Evolutionary conservation across 2,329 filamentous ascomycete species (phyloP).

Genomic region (Plenodomus biglobosus): DNA sequence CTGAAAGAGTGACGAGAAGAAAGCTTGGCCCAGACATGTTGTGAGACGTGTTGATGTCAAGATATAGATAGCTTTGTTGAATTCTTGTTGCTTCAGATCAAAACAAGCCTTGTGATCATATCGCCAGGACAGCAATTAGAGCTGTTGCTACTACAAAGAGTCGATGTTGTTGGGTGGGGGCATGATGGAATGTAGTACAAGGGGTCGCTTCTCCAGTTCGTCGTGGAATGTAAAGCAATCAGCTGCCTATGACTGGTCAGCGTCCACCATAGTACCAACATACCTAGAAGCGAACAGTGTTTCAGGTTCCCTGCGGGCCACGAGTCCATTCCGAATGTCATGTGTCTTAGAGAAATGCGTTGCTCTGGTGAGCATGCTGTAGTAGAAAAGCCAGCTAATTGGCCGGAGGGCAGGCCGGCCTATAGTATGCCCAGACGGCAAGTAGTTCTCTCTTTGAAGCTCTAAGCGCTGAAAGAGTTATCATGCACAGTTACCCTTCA

Average conservation of each 20-base stretch:
- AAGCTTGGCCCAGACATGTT: constrained; percentile 21
- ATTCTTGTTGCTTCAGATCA: constrained; percentile 20
- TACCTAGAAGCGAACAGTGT: not conserved
- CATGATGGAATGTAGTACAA: constrained; percentile 9
- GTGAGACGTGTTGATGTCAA: constrained; percentile 16
- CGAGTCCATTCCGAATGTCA: not conserved
- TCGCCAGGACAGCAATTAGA: not conserved
- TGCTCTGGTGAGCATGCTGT: not conserved
- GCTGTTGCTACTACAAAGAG: not conserved
- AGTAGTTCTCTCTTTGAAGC: constrained; percentile 39
- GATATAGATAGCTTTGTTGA: constrained; percentile 23
- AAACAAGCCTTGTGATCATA: constrained; percentile 15
- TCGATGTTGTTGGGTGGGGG: not conserved
- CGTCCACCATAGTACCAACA: not conserved
- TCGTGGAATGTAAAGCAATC: not conserved
- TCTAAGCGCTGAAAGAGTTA: constrained; percentile 46
- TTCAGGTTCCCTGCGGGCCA: not conserved
- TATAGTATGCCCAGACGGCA: constrained; percentile 12
- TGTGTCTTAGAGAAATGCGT: constrained; percentile 1
- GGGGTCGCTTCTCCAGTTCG: not conserved
- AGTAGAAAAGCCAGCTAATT: not conserved
- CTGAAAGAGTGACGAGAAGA: constrained; percentile 24
- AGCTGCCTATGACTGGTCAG: not conserved
- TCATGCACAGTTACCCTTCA: constrained; percentile 59
- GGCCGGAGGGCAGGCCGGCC: not conserved